Percentiles rank a stretch among this genome's conserved stretches.
Evolutionary conservation across 495 filamentous ascomycete genomes (phyloP).

Genomic region (Neurospora sp.): DNA sequence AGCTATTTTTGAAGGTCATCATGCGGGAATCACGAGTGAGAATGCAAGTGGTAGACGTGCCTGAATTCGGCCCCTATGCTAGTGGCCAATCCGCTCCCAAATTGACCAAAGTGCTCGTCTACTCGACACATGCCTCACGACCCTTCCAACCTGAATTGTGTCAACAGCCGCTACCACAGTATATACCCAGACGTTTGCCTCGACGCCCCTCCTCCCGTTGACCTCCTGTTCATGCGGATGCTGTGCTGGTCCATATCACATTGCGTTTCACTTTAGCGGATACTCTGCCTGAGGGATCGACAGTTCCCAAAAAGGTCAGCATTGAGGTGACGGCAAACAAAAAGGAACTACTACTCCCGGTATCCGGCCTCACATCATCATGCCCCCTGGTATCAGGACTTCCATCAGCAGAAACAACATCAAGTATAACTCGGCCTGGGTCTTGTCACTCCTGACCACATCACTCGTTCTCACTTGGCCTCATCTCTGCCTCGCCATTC

Average conservation of each 20-base stretch:
- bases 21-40: slow-evolving; percentile 27
- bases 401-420: neutral
- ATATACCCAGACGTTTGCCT: slow-evolving; percentile 36
- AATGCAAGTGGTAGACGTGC: slow-evolving; percentile 30
- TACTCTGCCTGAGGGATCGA: slow-evolving; percentile 21
- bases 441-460: slow-evolving; percentile 22
- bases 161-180: slow-evolving; percentile 37
- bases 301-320: slow-evolving; percentile 6
- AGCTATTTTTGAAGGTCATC: slow-evolving; percentile 24
- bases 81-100: neutral
- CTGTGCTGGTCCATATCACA: slow-evolving; percentile 29
- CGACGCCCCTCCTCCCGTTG: slow-evolving; percentile 5
- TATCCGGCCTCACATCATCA: slow-evolving; percentile 18
- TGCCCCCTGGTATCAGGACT: slow-evolving; percentile 15
- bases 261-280: slow-evolving; percentile 37
- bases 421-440: slow-evolving; percentile 18
- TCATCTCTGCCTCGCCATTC: slow-evolving; percentile 20
- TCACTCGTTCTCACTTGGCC: slow-evolving; percentile 19
- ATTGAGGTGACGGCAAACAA: neutral
- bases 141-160: slow-evolving; percentile 13
- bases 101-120: slow-evolving; percentile 12
- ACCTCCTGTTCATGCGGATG: slow-evolving; percentile 23
- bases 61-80: slow-evolving; percentile 18
- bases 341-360: slow-evolving; percentile 4
- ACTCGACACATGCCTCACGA: slow-evolving; percentile 19